phyloP scores from a whole-genome alignment of 139 green algal species.

The Micractinium sp. region DNA sequence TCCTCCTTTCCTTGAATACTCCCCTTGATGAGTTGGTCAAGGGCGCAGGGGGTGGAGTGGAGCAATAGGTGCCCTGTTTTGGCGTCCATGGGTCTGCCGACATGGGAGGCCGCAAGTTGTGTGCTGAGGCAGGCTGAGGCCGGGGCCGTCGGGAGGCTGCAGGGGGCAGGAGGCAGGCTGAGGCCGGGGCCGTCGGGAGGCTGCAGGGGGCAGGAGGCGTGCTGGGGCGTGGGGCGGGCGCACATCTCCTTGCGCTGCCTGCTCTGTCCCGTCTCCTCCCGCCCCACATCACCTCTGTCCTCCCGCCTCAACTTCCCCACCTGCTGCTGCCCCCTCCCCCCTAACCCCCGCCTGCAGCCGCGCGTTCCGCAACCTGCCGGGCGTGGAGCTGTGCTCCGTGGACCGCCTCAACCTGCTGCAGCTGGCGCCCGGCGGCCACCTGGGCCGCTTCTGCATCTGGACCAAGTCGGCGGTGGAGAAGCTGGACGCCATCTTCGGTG shows the following conservation, averaged over 20 bases:
- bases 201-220: too few relatives aligned
- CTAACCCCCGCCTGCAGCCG: slow-evolving; percentile 48
- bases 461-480: slow-evolving; percentile 95
- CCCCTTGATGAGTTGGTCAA: too few relatives aligned
- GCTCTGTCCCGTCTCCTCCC: background rate
- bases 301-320: background rate
- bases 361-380: slow-evolving; percentile 96
- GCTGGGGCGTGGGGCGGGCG: too few relatives aligned
- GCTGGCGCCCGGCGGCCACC: slow-evolving; percentile 96
- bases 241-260: background rate
- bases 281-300: background rate
- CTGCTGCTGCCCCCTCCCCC: background rate
- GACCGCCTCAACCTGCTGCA: slow-evolving; percentile 96
- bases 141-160: too few relatives aligned
- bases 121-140: too few relatives aligned
- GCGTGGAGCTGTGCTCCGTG: slow-evolving; percentile 91
- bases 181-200: too few relatives aligned
- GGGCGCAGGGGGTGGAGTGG: too few relatives aligned
- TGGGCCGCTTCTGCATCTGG: slow-evolving; percentile 98
- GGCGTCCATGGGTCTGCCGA: too few relatives aligned
- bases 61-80: too few relatives aligned
- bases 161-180: too few relatives aligned
- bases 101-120: too few relatives aligned
- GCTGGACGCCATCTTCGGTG: slow-evolving; percentile 92
- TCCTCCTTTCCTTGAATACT: too few relatives aligned